phyloP scores from a whole-genome alignment of 139 green algal genomes.

The Tetradesmus obliquus region DNA sequence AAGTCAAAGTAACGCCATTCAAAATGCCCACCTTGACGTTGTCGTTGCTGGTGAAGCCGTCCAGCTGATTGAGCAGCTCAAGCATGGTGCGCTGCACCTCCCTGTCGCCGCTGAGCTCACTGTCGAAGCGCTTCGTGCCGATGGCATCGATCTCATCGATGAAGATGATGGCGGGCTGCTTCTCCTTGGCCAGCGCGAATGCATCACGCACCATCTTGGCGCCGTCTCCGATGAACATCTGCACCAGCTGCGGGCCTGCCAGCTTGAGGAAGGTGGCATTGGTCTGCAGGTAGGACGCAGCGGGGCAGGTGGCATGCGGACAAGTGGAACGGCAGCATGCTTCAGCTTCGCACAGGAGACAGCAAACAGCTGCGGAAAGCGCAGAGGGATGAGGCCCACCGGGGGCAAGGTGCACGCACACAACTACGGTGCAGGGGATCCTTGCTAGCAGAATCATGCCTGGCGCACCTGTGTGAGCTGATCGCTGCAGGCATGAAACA shows the following conservation, averaged over 20 bases:
- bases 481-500: too few species aligned
- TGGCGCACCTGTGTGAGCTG: too few species aligned
- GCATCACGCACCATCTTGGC: slow-evolving; percentile 99
- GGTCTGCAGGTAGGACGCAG: slow-evolving; percentile 82
- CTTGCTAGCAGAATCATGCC: too few species aligned
- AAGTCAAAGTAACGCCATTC: too few species aligned
- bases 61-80: slow-evolving; percentile 99
- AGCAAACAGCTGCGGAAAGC: too few species aligned
- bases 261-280: slow-evolving; percentile 99
- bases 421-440: not conserved
- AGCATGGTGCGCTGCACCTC: slow-evolving; percentile 99
- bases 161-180: slow-evolving; percentile 99
- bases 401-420: slow-evolving; percentile 49
- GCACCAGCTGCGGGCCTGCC: slow-evolving; percentile 78
- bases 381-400: too few species aligned
- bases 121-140: slow-evolving; percentile 98
- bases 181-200: slow-evolving; percentile 99
- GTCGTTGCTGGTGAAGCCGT: slow-evolving; percentile 87
- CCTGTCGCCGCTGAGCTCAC: slow-evolving; percentile 92
- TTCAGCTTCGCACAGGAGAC: slow-evolving; percentile 77
- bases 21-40: slow-evolving; percentile 59
- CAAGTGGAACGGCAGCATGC: slow-evolving; percentile 95
- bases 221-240: slow-evolving; percentile 99
- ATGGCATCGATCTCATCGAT: slow-evolving; percentile 94
- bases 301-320: slow-evolving; percentile 66